These are phyloP conservation scores for Penicillium palitans DNA, from an alignment of 2,329 filamentous ascomycete species.

Conservation along the genomic window DNA sequence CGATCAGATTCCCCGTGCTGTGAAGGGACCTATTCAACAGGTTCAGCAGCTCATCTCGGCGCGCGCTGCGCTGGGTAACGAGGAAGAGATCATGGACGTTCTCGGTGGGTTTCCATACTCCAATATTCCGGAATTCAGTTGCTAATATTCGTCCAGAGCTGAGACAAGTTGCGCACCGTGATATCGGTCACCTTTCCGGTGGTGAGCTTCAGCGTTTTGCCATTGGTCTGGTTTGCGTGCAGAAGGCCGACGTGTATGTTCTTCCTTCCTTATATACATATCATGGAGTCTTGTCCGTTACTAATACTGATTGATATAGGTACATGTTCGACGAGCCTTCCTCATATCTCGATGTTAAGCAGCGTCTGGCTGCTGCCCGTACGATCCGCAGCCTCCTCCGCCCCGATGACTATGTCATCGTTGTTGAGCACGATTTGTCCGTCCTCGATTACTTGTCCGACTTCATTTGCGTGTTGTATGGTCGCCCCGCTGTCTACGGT, in stretches of 20 bases:
- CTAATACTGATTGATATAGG: slow-evolving; percentile 35
- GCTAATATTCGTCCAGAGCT: slow-evolving; percentile 60
- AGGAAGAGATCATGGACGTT: slow-evolving; percentile 76
- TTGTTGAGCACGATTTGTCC: slow-evolving; percentile 98
- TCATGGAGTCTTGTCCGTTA: not conserved
- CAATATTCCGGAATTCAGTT: not conserved
- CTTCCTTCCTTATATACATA: not conserved
- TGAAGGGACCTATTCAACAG: slow-evolving; percentile 76
- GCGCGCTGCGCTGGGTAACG: slow-evolving; percentile 73
- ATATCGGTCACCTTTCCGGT: slow-evolving; percentile 86
- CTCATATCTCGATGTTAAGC: slow-evolving; percentile 98
- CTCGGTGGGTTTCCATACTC: slow-evolving; percentile 55
- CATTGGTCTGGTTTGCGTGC: slow-evolving; percentile 92
- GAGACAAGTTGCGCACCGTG: slow-evolving; percentile 85
- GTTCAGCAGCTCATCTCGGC: slow-evolving; percentile 77
- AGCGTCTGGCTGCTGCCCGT: slow-evolving; percentile 86
- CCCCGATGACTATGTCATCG: slow-evolving; percentile 92
- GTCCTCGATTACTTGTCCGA: slow-evolving; percentile 98
- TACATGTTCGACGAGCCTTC: slow-evolving; percentile 99
- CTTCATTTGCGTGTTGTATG: slow-evolving; percentile 97
- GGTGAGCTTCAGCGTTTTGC: slow-evolving; percentile 98
- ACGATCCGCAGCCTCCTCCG: slow-evolving; percentile 89
- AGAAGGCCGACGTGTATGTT: slow-evolving; percentile 82
- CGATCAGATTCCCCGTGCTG: slow-evolving; percentile 92
- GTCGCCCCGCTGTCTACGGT: slow-evolving; percentile 92